Conservation (phyloP, 2,329 filamentous ascomycete genomes). For the Nannizziopsis arthrosporioides region DNA sequence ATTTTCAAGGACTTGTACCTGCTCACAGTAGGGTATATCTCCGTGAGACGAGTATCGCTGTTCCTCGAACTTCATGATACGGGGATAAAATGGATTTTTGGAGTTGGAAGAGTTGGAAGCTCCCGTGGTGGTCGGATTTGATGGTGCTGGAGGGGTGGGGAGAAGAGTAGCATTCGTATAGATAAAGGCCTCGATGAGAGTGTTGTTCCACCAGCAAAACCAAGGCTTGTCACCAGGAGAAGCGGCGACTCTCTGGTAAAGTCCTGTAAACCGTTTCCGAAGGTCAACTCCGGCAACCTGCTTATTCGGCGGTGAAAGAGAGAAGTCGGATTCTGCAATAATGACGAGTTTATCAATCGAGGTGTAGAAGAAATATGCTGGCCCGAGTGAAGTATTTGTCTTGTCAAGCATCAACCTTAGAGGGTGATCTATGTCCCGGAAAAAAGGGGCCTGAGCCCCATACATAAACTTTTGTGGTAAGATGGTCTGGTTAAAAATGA, state of each 20-base stretch:
- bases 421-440: slow-evolving; percentile 33
- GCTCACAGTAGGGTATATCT: slow-evolving; percentile 49
- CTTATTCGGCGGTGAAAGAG: slow-evolving; percentile 15
- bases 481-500: slow-evolving; percentile 34
- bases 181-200: slow-evolving; percentile 55
- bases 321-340: slow-evolving; percentile 30
- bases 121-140: slow-evolving; percentile 4
- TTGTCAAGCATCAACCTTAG: slow-evolving; percentile 48
- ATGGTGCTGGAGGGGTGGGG: slow-evolving; percentile 12
- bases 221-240: slow-evolving; percentile 51
- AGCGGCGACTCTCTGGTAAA: slow-evolving; percentile 29
- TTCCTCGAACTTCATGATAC: slow-evolving; percentile 55
- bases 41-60: slow-evolving; percentile 40
- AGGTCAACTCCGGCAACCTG: slow-evolving; percentile 18
- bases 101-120: slow-evolving; percentile 1
- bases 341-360: slow-evolving; percentile 55
- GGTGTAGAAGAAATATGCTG: slow-evolving; percentile 52
- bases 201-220: slow-evolving; percentile 60
- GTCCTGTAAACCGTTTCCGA: slow-evolving; percentile 21
- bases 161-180: slow-evolving; percentile 39
- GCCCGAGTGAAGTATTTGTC: slow-evolving; percentile 45
- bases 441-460: slow-evolving; percentile 49
- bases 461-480: slow-evolving; percentile 32
- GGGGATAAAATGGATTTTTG: slow-evolving; percentile 36
- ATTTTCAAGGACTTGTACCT: slow-evolving; percentile 49